These are phyloP conservation scores for Dalbergia cultrata DNA, from an alignment of 306 rosid species.

Conservation along the genomic window DNA sequence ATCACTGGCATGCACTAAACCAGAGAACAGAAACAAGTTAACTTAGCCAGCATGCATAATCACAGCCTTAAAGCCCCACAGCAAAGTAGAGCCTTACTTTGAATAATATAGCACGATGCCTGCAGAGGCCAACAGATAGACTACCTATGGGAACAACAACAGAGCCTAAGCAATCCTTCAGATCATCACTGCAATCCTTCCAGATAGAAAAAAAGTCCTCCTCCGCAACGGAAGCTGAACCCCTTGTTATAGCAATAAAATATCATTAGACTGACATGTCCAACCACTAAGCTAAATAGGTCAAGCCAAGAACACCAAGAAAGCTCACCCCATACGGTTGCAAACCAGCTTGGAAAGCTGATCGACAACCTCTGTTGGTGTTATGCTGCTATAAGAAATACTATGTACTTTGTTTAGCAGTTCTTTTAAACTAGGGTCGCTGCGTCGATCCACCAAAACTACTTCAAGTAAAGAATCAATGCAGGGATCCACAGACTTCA, in stretches of 20 bases:
- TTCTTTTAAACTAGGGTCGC: conserved; percentile 89
- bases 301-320: conserved; percentile 40
- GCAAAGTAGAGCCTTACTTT: conserved; percentile 71
- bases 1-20: conserved; percentile 23
- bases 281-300: conserved; percentile 43
- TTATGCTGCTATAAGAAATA: conserved; percentile 78
- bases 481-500: conserved; percentile 76
- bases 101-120: conserved; percentile 95
- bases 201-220: conserved; percentile 70
- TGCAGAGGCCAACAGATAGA: conserved; percentile 91
- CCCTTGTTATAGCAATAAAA: conserved; percentile 77
- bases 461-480: conserved; percentile 79
- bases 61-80: conserved; percentile 29
- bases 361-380: conserved; percentile 86
- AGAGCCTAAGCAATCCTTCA: conserved; percentile 88
- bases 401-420: conserved; percentile 71
- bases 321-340: conserved; percentile 91
- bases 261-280: conserved; percentile 54
- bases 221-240: conserved; percentile 85
- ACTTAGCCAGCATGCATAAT: conserved; percentile 39
- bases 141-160: conserved; percentile 96
- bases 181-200: conserved; percentile 84
- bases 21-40: conserved; percentile 29
- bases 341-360: conserved; percentile 93
- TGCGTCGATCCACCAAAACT: conserved; percentile 76